Conservation (phyloP, 768 basidiomycete genomes). For the Termitomyces titanicus region DNA sequence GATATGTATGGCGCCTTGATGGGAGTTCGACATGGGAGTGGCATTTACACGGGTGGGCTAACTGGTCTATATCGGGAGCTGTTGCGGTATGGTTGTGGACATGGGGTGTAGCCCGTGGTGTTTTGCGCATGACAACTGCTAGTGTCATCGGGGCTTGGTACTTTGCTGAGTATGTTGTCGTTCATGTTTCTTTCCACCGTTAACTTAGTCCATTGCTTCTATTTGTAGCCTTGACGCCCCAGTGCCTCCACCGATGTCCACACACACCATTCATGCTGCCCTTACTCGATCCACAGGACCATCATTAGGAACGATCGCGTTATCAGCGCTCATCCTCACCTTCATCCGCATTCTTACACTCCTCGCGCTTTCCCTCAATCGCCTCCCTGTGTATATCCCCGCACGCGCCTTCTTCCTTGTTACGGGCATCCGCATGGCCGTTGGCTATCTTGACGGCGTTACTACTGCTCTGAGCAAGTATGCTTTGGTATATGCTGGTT, state of each 20-base stretch:
- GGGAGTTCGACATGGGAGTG: conserved; percentile 31
- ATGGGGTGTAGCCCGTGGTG: conserved; percentile 77
- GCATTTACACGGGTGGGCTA: conserved; percentile 36
- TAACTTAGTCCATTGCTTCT: not conserved
- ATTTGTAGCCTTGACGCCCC: conserved; percentile 27
- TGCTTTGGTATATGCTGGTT: conserved; percentile 68
- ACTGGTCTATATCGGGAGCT: conserved; percentile 49
- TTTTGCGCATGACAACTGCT: conserved; percentile 71
- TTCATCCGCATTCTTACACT: conserved; percentile 57
- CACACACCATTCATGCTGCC: conserved; percentile 74
- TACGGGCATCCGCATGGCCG: conserved; percentile 43
- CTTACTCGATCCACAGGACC: conserved; percentile 76
- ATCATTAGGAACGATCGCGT: conserved; percentile 74
- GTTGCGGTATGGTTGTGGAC: conserved; percentile 65
- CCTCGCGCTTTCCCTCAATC: conserved; percentile 45
- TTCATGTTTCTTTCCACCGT: not conserved
- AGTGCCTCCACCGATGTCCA: conserved; percentile 51
- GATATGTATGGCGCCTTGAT: conserved; percentile 34
- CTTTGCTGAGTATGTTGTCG: conserved; percentile 50
- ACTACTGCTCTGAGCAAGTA: conserved; percentile 54
- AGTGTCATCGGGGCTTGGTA: conserved; percentile 93
- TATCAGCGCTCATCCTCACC: conserved; percentile 76
- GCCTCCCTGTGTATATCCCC: conserved; percentile 52
- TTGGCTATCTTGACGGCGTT: conserved; percentile 49
- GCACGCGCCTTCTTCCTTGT: conserved; percentile 43